phyloP scores from a whole-genome alignment of 2,329 filamentous ascomycete genomes.

The Stagonosporopsis cucurbitacearum region DNA sequence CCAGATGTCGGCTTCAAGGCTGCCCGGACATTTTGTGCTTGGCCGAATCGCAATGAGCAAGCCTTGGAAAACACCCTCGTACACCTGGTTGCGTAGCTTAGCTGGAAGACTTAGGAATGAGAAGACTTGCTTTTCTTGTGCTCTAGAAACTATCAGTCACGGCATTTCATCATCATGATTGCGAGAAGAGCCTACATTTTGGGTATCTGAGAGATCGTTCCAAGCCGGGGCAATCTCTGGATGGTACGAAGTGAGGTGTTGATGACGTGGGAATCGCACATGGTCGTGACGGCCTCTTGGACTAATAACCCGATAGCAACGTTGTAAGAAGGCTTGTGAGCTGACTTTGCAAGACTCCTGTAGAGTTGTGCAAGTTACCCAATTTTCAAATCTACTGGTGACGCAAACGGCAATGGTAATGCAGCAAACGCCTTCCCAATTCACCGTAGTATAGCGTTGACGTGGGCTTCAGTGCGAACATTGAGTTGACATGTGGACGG shows the following conservation, averaged over 20 bases:
- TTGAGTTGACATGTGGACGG: background rate
- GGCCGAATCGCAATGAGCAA: constrained; percentile 2
- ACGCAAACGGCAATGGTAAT: too few species aligned
- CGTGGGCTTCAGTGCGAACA: background rate
- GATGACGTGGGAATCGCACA: background rate
- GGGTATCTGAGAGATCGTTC: too few species aligned
- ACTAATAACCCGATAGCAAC: background rate
- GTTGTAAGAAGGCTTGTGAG: background rate
- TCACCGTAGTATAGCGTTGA: background rate
- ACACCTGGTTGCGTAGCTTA: constrained; percentile 3
- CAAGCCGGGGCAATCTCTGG: background rate
- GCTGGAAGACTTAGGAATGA: constrained; percentile 4
- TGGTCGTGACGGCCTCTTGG: background rate
- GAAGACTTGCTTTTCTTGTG: background rate
- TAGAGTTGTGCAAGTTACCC: background rate
- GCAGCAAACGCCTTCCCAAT: background rate
- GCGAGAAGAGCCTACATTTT: background rate
- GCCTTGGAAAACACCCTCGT: constrained; percentile 3
- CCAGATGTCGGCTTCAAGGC: constrained; percentile 4
- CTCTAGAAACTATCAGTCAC: background rate
- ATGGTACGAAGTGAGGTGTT: background rate
- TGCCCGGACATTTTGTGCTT: background rate
- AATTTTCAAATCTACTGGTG: too few species aligned
- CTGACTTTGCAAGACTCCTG: background rate
- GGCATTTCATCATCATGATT: background rate